A percentile compares a stretch with the other conserved stretches of the same genome.
phyloP scores from a whole-genome alignment of 2,329 filamentous ascomycete species.

The Bipolaris cookei region DNA sequence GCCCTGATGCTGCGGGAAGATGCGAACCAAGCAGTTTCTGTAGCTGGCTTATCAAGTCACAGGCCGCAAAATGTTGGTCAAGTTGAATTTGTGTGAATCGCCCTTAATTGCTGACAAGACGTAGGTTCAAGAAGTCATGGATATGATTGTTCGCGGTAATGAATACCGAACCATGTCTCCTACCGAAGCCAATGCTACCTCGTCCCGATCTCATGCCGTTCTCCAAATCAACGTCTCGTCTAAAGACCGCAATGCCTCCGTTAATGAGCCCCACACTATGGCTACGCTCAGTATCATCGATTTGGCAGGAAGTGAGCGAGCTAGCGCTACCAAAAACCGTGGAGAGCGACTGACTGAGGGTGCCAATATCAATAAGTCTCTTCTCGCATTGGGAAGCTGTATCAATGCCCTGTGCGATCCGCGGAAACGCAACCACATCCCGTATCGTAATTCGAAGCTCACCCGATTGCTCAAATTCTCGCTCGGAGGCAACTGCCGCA shows the following conservation, averaged over 20 bases:
- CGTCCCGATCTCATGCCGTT: conserved; percentile 94
- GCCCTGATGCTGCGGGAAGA: conserved; percentile 94
- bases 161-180: conserved; percentile 94
- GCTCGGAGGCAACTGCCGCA: conserved; percentile 96
- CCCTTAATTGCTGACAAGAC: conserved; percentile 27
- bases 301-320: conserved; percentile 91
- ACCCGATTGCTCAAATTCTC: conserved; percentile 96
- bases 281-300: conserved; percentile 98
- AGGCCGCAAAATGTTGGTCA: conserved; percentile 77
- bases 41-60: conserved; percentile 88
- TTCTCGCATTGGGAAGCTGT: conserved; percentile 91
- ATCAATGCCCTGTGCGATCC: conserved; percentile 98
- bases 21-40: conserved; percentile 88
- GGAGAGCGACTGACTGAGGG: conserved; percentile 90
- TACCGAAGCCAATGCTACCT: conserved; percentile 96
- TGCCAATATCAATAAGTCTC: conserved; percentile 98
- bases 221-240: conserved; percentile 96
- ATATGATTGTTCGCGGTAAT: conserved; percentile 96
- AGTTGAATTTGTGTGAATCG: neutral
- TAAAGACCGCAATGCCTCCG: conserved; percentile 88
- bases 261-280: conserved; percentile 97
- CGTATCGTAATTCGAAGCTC: conserved; percentile 96
- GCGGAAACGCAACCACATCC: conserved; percentile 89
- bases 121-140: conserved; percentile 85
- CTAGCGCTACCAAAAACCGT: conserved; percentile 94